Evolutionary conservation across 768 basidiomycete species (phyloP), one percentile per base, ranked within the genome.

Genomic region (Cubamyces sp.): DNA sequence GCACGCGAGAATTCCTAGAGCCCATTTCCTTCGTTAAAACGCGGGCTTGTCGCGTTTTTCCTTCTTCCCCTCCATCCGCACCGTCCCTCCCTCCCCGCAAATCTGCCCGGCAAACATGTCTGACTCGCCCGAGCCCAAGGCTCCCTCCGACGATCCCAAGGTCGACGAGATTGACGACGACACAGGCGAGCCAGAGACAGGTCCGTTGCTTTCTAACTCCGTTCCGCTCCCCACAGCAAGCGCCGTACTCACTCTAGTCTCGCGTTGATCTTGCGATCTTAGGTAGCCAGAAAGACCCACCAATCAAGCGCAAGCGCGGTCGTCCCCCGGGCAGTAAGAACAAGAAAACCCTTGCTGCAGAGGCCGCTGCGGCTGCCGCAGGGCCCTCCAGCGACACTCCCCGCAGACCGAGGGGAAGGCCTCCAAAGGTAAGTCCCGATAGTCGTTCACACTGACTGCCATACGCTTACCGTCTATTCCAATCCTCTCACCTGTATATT

Each of bases 291-390:
- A 19, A 65, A 40, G 70, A 75, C 61, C 54, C 76, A 47, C 80
- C 84, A 43, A 68, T 72, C 64, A 95, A 93, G 79, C 87, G 94
- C 70, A 87, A 91, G 70, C 84, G 94, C 49, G 94, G 94, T 56
- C 86, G 94, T 66, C 94, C 94, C 63, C 92, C 88, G 74, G 94
- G 94, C 69, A 92, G 90, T 76, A 95, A 91, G 79, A 86, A 86
- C 76, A 86, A 84, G 79, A 83, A 82, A 70, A 74, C 72, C 66
- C 70, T 73, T 72, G 76, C 71, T 62, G 66, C 75, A 41, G 67
- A 74, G 57, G 62, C 72, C 15, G 66, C 74, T 30, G 67, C 71
- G 1, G 69, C 72, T 14, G 41, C 74, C 16, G 65, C 75, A 18
- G 64, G 63, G 28, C 64, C 71, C 54, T 65, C 68, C n/a, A 66